phyloP scores from a whole-genome alignment of 2,329 filamentous ascomycete genomes.

The Aureobasidium mangrovei region DNA sequence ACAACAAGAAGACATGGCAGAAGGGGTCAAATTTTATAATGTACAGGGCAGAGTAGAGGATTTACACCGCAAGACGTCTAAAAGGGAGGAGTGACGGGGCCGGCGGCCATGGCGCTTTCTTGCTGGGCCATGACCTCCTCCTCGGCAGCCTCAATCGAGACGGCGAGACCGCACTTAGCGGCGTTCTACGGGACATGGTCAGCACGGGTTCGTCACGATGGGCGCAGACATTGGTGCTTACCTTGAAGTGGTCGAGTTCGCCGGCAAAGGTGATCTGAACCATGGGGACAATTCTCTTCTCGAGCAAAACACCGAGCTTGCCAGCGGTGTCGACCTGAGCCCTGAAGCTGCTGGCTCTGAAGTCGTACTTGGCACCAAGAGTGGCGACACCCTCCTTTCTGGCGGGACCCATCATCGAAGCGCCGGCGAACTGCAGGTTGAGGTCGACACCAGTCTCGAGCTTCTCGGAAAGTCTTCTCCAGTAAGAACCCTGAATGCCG shows the following conservation, averaged over 20 bases:
- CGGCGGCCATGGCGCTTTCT: slow-evolving; percentile 43
- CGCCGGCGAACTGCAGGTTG: slow-evolving; percentile 69
- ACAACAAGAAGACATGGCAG: background rate
- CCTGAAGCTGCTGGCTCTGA: slow-evolving; percentile 88
- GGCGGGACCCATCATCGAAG: slow-evolving; percentile 63
- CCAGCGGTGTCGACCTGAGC: slow-evolving; percentile 93
- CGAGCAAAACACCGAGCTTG: slow-evolving; percentile 83
- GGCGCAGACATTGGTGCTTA: slow-evolving; percentile 41
- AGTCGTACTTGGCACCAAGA: slow-evolving; percentile 95
- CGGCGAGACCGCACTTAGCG: slow-evolving; percentile 88
- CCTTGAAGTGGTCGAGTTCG: slow-evolving; percentile 92
- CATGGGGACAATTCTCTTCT: slow-evolving; percentile 90
- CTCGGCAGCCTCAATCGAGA: slow-evolving; percentile 77
- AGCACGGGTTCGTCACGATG: background rate
- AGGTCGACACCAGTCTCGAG: slow-evolving; percentile 94
- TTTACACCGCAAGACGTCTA: slow-evolving; percentile 24
- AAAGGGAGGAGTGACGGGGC: slow-evolving; percentile 42
- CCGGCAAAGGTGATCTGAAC: slow-evolving; percentile 92
- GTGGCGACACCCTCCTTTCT: slow-evolving; percentile 85
- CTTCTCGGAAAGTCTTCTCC: slow-evolving; percentile 84
- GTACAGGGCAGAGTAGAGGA: slow-evolving; percentile 9
- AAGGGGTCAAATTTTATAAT: slow-evolving; percentile 12
- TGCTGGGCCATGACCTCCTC: slow-evolving; percentile 85
- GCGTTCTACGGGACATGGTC: slow-evolving; percentile 55
- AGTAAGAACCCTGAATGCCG: slow-evolving; percentile 84